Base-by-base conservation (phyloP, 768 basidiomycete species). In the Leucocoprinus leucothites region DNA sequence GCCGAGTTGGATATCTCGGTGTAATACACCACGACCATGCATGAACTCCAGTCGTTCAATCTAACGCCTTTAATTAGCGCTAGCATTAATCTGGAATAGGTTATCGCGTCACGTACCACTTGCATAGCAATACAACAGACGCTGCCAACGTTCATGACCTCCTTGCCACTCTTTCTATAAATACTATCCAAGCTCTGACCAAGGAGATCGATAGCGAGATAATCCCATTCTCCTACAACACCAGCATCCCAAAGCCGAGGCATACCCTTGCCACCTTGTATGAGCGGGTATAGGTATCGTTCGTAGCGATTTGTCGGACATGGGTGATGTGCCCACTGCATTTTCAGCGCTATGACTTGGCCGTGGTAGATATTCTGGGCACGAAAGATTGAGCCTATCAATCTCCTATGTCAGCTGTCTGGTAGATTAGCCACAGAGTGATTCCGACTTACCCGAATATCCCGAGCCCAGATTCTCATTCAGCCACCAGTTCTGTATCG, bases 281-380 rank as follows among this genome's bases (percentile, higher is more conserved):
- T 68, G 6, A 78, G 61, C 18, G 87, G 88, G 63, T 89, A 91
- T 51, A 91, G 74, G 56, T 71, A 58, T 16, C 86, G 81, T 64
- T 91, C 89, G 51, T 85, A 89, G 26, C 69, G 73, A 63, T 91
- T 91, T 3, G 89, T 89, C 0, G 87, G 89, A 62, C 87, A 90
- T 64, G 86, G 82, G 55, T 88, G 83, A 59, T 89, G 74, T 19
- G 81, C 70, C 53, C 77, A 74, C 67, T 91, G 89, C 9, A 91
- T 71, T 65, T 91, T 91, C 51, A 91, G 75, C 2, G 89, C 89
- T 40, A 87, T 86, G n/a, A 76, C 65, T 41, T 84, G 75, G 18
- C 75, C 72, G 2, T 72, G 84, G 62, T 82, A 74, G 1, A 89
- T 58, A 60, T 91, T 69, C 13, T 62, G 65, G 0, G 89, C 89